Evolutionary conservation across 345 rosid species (phyloP), one percentile per base, ranked within the genome.

Genomic region (Gossypium rotundifolium): DNA sequence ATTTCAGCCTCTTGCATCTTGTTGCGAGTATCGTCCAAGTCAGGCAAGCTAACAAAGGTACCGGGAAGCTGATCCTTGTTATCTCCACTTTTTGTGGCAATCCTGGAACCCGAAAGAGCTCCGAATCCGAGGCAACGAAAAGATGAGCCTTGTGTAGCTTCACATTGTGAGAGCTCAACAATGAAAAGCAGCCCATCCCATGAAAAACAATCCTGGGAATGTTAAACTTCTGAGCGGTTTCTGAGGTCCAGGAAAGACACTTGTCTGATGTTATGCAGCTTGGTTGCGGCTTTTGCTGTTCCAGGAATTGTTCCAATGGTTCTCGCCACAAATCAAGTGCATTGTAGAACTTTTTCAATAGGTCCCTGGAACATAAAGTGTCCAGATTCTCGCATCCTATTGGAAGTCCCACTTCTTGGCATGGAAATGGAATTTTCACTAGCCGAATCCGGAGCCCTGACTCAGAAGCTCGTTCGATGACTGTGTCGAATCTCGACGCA

Each of bases 261-360:
- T 80, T 90, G 67, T 93, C 98, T 8, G 98, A 89, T 46, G 91
- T 80, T 9, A 93, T 87, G 79, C 98, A 93, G 75, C 89, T 90
- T 0, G 93, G 90, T 27, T 82, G 84, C 17, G 79, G 88, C 0
- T 75, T 77, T 11, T 81, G 78, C 12, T 22, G 11, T 63, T 78
- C 72, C 20, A 91, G 85, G 62, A 77, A 75, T n/a, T 27, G 16
- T 75, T 93, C 97, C 25, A 87, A 48, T 22, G 92, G 97, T 46
- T 79, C 80, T 52, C 88, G 92, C 29, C 90, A 78, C 75, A 46
- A 76, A 14, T 65, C 85, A 10, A 91, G 74, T 4, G 86, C 95
- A 51, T 46, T 58, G 54, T 83, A 88, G 85, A 93, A 93, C 14
- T 75, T 90, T 17, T 74, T 74, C 52, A 91, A 54, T 4, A 88